Evolutionary conservation across 2,329 filamentous ascomycete species (phyloP).

Genomic region (Fusarium haematococcum): DNA sequence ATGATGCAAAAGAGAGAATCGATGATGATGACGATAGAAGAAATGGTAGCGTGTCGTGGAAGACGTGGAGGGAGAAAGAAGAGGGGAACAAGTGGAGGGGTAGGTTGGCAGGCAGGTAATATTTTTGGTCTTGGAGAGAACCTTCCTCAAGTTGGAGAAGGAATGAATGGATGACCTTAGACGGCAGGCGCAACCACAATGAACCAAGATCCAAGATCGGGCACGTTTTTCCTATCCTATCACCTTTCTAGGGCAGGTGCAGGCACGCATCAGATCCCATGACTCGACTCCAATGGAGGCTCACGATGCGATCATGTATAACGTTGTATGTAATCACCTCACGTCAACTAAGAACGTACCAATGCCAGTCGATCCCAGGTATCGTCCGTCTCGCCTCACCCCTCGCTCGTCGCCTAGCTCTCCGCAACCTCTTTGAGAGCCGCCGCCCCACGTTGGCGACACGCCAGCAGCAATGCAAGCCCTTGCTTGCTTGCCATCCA

Average conservation of each 20-base stretch:
- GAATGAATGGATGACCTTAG: background rate
- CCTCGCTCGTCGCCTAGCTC: background rate
- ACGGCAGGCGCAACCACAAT: background rate
- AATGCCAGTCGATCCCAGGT: slow-evolving; percentile 14
- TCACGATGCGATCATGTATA: slow-evolving; percentile 19
- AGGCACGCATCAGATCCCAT: slow-evolving; percentile 32
- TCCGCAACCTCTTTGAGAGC: background rate
- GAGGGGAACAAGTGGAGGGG: slow-evolving; percentile 21
- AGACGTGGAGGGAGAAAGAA: background rate
- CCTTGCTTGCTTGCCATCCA: background rate
- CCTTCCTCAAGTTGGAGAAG: slow-evolving; percentile 4
- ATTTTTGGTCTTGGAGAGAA: background rate
- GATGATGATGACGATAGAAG: slow-evolving; percentile 20
- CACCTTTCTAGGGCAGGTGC: slow-evolving; percentile 1
- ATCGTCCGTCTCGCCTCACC: slow-evolving; percentile 13
- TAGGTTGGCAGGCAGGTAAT: slow-evolving; percentile 16
- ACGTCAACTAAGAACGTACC: slow-evolving; percentile 11
- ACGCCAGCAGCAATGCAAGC: background rate
- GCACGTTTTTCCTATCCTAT: background rate
- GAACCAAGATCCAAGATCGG: slow-evolving; percentile 3
- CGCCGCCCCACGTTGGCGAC: slow-evolving; percentile 25
- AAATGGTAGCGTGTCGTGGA: background rate
- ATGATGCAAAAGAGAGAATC: slow-evolving; percentile 1
- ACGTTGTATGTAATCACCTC: slow-evolving; percentile 25
- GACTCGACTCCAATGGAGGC: slow-evolving; percentile 33